A percentile compares a stretch with the other conserved stretches of the same genome.
These are phyloP conservation scores for Thecaphora frezii DNA, from an alignment of 1,284 basidiomycete genomes.

Conservation along the genomic window DNA sequence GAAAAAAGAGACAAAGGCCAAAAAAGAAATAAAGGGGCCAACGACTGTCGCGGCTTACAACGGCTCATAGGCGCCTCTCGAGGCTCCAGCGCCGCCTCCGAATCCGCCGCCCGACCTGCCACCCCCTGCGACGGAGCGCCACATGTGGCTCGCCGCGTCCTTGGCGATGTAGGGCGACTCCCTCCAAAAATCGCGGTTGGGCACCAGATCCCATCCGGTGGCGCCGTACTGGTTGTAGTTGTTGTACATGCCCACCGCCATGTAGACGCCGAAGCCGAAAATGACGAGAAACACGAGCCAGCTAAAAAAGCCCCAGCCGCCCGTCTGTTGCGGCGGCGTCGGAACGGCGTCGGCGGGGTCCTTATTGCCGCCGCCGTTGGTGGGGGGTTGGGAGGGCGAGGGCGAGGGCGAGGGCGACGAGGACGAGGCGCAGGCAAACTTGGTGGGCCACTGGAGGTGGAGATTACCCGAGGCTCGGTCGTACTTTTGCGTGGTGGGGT, in stretches of 20 bases:
- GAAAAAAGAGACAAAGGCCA: no score
- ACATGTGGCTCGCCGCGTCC: constrained; percentile 32
- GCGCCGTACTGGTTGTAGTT: constrained; percentile 53
- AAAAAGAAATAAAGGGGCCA: background rate
- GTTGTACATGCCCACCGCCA: constrained; percentile 43
- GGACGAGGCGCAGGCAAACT: constrained; percentile 30
- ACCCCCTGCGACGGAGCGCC: constrained; percentile 24
- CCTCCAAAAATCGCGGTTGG: constrained; percentile 51
- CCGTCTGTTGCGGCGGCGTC: background rate
- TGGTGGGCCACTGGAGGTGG: constrained; percentile 34
- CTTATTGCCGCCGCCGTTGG: constrained; percentile 5
- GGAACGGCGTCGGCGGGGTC: constrained; percentile 2
- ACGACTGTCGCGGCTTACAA: constrained; percentile 11
- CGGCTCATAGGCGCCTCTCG: constrained; percentile 35
- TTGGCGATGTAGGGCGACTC: constrained; percentile 42
- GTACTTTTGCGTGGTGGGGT: constrained; percentile 25
- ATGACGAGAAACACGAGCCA: constrained; percentile 34
- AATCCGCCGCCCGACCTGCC: constrained; percentile 20
- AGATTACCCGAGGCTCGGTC: constrained; percentile 31
- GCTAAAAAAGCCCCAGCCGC: constrained; percentile 36
- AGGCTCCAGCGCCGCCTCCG: constrained; percentile 19
- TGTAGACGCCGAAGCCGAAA: constrained; percentile 25
- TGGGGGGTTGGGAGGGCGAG: constrained; percentile 9
- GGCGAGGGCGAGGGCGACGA: constrained; percentile 10
- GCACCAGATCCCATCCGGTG: constrained; percentile 49